Evolutionary conservation across 441 rosid genomes (phyloP), one percentile per base, ranked within the genome.

Genomic region (Croton laevigatus): DNA sequence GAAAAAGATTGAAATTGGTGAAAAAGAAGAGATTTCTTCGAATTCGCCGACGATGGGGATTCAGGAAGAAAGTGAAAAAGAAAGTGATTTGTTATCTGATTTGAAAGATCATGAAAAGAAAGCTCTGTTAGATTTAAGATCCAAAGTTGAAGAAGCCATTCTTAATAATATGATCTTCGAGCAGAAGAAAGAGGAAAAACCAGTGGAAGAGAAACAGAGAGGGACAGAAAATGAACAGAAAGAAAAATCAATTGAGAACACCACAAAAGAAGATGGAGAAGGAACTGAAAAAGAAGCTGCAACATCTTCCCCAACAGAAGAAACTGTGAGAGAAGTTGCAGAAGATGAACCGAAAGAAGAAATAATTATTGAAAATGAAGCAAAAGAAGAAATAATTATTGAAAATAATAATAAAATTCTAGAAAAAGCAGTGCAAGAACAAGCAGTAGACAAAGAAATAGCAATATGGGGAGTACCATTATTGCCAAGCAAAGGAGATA

Each of bases 391-490:
- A 19, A 23, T 67, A 59, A 23, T 64, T 17, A 5, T 2, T 32
- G 48, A 23, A 16, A 58, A 67, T 0, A 5, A 17, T 20, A 27
- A 1, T 27, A 20, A 66, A 19, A 8, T 44, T 44, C 11, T 48
- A 12, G 52, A 48, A 12, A 48, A 60, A 42, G 44, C 20, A 32
- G 48, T 22, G 44, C 44, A 7, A 6, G 44, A 2, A 19, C 20
- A 19, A 38, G 40, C 16, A 4, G 78, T 48, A 8, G 77, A 75
- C 75, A 58, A n/a, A 20, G 85, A 82, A 16, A 71, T 79, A 32
- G 52, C 76, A 23, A 61, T 84, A 1, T 86, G 88, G 90, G 88
- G 88, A 0, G 82, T 84, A 0, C 85, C 88, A n/a, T 72, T 84
- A 5, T 66, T 80, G 61, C 81, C 85, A 0, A 76, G 84, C 62